These are phyloP conservation scores for Phytophthora lateralis DNA, from an alignment of 352 stramenopile genomes.

Conservation along the genomic window DNA sequence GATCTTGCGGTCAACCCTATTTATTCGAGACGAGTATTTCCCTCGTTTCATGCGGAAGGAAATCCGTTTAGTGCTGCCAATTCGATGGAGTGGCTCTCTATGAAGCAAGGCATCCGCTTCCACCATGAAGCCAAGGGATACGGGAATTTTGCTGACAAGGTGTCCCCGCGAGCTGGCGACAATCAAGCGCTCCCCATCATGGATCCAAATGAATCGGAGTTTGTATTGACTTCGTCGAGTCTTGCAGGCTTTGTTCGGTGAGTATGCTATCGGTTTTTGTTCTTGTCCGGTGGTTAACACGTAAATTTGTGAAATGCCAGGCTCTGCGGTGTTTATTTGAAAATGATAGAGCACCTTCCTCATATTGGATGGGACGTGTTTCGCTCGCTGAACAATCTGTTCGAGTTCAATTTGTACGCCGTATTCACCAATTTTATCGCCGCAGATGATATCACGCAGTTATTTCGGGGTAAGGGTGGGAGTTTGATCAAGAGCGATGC, in stretches of 20 bases:
- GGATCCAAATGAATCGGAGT: constrained; percentile 52
- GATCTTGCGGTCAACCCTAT: constrained; percentile 58
- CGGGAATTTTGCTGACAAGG: constrained; percentile 12
- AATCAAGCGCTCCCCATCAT: constrained; percentile 35
- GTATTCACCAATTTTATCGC: constrained; percentile 74
- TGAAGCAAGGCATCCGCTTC: constrained; percentile 64
- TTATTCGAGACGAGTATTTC: constrained; percentile 72
- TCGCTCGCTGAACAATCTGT: constrained; percentile 71
- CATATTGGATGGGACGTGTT: constrained; percentile 76
- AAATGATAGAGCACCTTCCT: constrained; percentile 88
- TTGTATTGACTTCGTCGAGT: constrained; percentile 77
- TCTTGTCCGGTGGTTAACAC: constrained; percentile 1
- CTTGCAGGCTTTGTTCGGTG: constrained; percentile 77
- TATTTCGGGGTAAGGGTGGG: constrained; percentile 49
- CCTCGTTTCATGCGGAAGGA: constrained; percentile 57
- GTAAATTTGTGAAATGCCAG: constrained; percentile 30
- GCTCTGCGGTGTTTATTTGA: constrained; percentile 83
- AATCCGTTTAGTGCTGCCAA: constrained; percentile 71
- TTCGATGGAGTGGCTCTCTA: constrained; percentile 57
- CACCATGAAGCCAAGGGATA: constrained; percentile 34
- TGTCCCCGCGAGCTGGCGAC: constrained; percentile 6
- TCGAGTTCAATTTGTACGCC: constrained; percentile 82
- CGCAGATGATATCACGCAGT: constrained; percentile 46
- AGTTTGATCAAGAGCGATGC: constrained; percentile 28
- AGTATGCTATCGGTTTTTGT: constrained; percentile 1